Conservation (phyloP, 805 yeast genomes). For the Metschnikowia hibisci region DNA sequence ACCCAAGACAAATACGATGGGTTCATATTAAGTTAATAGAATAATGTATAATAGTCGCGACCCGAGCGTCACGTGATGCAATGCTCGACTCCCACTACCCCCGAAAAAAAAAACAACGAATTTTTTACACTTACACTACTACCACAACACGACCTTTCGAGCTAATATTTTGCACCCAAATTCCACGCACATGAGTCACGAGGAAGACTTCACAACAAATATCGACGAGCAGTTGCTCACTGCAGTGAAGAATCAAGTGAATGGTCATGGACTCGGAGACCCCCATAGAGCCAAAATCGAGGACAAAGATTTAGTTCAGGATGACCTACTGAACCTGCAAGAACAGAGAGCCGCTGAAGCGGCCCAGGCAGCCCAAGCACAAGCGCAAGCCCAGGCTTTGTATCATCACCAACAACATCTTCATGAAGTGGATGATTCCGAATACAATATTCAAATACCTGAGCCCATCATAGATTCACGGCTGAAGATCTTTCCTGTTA, state of each 20-base stretch:
- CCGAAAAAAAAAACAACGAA: slow-evolving; percentile 5
- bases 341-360: slow-evolving; percentile 18
- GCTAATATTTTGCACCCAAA: slow-evolving; percentile 14
- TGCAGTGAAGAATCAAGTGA: slow-evolving; percentile 30
- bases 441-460: slow-evolving; percentile 44
- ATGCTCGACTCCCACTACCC: slow-evolving; percentile 4
- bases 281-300: slow-evolving; percentile 29
- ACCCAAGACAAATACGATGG: too few species aligned
- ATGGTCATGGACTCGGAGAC: slow-evolving; percentile 25
- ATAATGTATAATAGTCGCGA: neutral
- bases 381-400: slow-evolving; percentile 19
- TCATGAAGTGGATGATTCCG: slow-evolving; percentile 28
- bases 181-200: slow-evolving; percentile 22
- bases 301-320: slow-evolving; percentile 19
- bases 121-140: slow-evolving; percentile 22
- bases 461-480: slow-evolving; percentile 43
- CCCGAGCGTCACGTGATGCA: slow-evolving; percentile 2
- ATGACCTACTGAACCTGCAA: slow-evolving; percentile 10
- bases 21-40: too few species aligned
- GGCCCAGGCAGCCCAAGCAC: slow-evolving; percentile 11
- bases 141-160: slow-evolving; percentile 22
- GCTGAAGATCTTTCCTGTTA: slow-evolving; percentile 41
- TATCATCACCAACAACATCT: slow-evolving; percentile 19
- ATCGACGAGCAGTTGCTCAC: slow-evolving; percentile 42
- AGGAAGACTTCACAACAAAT: slow-evolving; percentile 29